Percentiles rank a stretch among this genome's conserved stretches.
These are phyloP conservation scores for Endogone sp. DNA, from an alignment of 192 early-diverging fungal genomes.

Conservation along the genomic window DNA sequence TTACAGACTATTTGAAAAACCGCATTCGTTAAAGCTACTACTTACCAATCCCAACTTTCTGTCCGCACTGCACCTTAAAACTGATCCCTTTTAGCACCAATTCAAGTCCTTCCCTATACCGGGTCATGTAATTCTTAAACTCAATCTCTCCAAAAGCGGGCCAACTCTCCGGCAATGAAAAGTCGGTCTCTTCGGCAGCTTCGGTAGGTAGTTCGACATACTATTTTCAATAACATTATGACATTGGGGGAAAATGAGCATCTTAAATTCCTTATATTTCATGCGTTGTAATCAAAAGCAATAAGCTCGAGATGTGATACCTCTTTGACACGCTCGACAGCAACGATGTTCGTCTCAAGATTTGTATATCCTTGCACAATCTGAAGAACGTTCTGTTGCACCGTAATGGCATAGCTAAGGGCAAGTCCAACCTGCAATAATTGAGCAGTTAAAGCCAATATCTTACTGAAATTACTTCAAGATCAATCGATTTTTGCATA, in stretches of 20 bases:
- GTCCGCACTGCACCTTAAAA: slow-evolving; percentile 28
- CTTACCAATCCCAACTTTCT: slow-evolving; percentile 40
- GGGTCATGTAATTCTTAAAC: slow-evolving; percentile 25
- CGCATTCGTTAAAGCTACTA: too few species aligned
- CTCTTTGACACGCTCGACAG: slow-evolving; percentile 79
- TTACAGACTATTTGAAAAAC: too few species aligned
- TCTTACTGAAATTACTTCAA: too few species aligned
- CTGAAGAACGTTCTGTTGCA: slow-evolving; percentile 85
- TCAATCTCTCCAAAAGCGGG: slow-evolving; percentile 25
- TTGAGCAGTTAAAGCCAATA: slow-evolving; percentile 41
- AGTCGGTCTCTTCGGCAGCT: slow-evolving; percentile 12
- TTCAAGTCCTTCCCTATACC: slow-evolving; percentile 38
- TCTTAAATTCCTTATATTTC: too few species aligned
- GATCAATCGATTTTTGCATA: slow-evolving; percentile 9
- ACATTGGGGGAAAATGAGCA: too few species aligned
- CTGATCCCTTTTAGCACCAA: slow-evolving; percentile 38
- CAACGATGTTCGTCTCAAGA: slow-evolving; percentile 69
- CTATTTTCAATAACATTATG: too few species aligned
- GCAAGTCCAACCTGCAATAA: slow-evolving; percentile 41
- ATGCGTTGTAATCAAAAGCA: too few species aligned
- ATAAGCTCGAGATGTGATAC: too few species aligned
- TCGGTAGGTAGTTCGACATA: slow-evolving; percentile 27
- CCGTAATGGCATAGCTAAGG: slow-evolving; percentile 65
- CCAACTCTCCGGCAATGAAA: slow-evolving; percentile 26
- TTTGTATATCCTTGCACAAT: slow-evolving; percentile 82